These are phyloP conservation scores for Plantago ovata DNA, from an alignment of 257 asterid genomes.

Conservation along the genomic window DNA sequence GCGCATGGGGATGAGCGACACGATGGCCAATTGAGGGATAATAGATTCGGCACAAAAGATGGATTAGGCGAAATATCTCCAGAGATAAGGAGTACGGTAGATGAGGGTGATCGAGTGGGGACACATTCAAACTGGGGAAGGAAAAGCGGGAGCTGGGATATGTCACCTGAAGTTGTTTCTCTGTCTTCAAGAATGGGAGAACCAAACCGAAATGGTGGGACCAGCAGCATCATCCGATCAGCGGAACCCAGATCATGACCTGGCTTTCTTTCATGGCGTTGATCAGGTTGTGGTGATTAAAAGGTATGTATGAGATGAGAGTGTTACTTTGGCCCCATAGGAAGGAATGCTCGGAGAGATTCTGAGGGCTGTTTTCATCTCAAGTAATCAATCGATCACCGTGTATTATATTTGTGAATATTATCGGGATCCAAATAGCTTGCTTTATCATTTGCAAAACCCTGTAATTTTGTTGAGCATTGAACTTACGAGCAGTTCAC, in stretches of 20 bases:
- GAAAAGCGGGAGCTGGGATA: conserved; percentile 96
- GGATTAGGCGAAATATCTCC: conserved; percentile 60
- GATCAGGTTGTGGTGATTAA: background rate
- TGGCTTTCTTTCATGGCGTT: background rate
- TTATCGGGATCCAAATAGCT: background rate
- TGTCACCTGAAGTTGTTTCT: conserved; percentile 96
- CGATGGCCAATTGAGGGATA: conserved; percentile 62
- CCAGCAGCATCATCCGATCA: conserved; percentile 42
- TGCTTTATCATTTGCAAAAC: background rate
- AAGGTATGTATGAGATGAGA: conserved; percentile 15
- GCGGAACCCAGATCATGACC: conserved; percentile 28
- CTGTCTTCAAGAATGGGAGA: conserved; percentile 85
- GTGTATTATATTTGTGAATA: conserved; percentile 39
- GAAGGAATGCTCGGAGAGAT: conserved; percentile 32
- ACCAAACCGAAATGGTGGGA: conserved; percentile 52
- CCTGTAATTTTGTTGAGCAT: conserved; percentile 22
- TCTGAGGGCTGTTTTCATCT: conserved; percentile 25
- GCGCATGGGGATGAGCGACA: conserved; percentile 79
- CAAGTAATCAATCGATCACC: conserved; percentile 7
- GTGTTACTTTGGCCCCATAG: conserved; percentile 28
- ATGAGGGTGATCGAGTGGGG: conserved; percentile 80
- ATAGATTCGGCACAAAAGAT: conserved; percentile 46
- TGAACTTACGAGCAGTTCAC: background rate
- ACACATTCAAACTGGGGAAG: conserved; percentile 92
- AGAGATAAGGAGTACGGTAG: conserved; percentile 79